Conservation (phyloP, 2,329 filamentous ascomycete genomes). For the Hypoxylon sp. region DNA sequence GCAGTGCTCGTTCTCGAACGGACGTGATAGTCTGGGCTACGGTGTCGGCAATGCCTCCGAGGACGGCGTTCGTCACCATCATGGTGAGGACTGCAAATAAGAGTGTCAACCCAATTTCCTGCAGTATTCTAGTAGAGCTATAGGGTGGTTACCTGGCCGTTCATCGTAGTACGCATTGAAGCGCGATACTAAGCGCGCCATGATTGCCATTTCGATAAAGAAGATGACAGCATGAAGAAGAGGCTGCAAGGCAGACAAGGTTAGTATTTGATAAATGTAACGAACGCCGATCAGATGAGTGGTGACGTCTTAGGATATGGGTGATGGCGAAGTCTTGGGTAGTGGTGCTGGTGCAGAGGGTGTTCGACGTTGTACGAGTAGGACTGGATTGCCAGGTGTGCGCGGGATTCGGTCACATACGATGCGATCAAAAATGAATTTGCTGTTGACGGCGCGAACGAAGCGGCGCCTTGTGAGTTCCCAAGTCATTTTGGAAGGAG, state of each 20-base stretch:
- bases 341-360: slow-evolving; percentile 23
- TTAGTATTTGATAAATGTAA: slow-evolving; percentile 32
- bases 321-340: slow-evolving; percentile 8
- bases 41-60: slow-evolving; percentile 96
- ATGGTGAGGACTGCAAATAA: slow-evolving; percentile 82
- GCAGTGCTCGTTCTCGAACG: slow-evolving; percentile 75
- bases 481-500: slow-evolving; percentile 64
- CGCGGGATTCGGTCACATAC: slow-evolving; percentile 64
- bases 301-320: slow-evolving; percentile 24
- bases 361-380: slow-evolving; percentile 19
- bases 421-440: slow-evolving; percentile 79
- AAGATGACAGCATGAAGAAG: slow-evolving; percentile 87
- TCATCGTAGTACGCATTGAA: slow-evolving; percentile 96
- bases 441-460: slow-evolving; percentile 74
- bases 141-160: slow-evolving; percentile 74
- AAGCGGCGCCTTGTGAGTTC: slow-evolving; percentile 71
- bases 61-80: slow-evolving; percentile 97
- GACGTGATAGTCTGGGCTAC: slow-evolving; percentile 93
- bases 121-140: not conserved
- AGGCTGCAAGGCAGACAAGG: slow-evolving; percentile 69
- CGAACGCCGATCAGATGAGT: not conserved
- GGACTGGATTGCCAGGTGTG: slow-evolving; percentile 8
- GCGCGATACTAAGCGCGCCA: slow-evolving; percentile 83
- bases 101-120: slow-evolving; percentile 1
- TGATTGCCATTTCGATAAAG: slow-evolving; percentile 87